phyloP scores from a whole-genome alignment of 169 alveolate species.

The Plasmodium adleri region DNA sequence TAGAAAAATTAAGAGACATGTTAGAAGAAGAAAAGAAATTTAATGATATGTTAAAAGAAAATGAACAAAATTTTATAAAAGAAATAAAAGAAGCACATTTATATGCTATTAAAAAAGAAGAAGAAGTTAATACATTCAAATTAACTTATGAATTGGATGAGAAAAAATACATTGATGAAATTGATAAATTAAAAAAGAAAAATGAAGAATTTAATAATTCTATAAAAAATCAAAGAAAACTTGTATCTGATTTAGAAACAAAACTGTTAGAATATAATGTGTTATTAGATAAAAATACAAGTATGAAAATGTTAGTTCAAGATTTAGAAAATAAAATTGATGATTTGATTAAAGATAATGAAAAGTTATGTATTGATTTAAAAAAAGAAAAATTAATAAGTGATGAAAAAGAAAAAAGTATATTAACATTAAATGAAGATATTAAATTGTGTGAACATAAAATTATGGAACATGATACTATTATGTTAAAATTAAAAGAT shows the following conservation, averaged over 20 bases:
- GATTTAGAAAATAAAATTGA: conserved; percentile 75
- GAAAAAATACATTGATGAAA: conserved; percentile 67
- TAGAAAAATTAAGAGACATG: conserved; percentile 71
- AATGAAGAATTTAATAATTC: conserved; percentile 70
- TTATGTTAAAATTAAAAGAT: conserved; percentile 47
- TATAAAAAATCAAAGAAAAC: conserved; percentile 35
- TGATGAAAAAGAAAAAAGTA: conserved; percentile 62
- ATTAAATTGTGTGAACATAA: conserved; percentile 36
- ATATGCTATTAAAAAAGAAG: conserved; percentile 70
- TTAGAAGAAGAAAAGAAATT: conserved; percentile 68
- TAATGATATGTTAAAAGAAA: conserved; percentile 71
- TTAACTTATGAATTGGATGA: conserved; percentile 44
- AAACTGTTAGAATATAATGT: conserved; percentile 76
- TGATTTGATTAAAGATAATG: conserved; percentile 74
- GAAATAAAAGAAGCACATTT: conserved; percentile 76
- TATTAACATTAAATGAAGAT: conserved; percentile 35
- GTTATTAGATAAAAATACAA: conserved; percentile 71
- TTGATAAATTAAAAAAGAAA: conserved; percentile 47
- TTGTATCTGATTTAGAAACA: conserved; percentile 58
- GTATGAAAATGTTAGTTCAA: conserved; percentile 74
- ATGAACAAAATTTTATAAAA: conserved; percentile 67
- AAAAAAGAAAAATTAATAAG: conserved; percentile 58
- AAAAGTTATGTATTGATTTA: conserved; percentile 62
- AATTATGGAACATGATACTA: conserved; percentile 27
- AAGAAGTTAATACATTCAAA: conserved; percentile 33